Base-by-base conservation (phyloP, 1,284 basidiomycete genomes). In the Singerocomus rubriflavus region DNA sequence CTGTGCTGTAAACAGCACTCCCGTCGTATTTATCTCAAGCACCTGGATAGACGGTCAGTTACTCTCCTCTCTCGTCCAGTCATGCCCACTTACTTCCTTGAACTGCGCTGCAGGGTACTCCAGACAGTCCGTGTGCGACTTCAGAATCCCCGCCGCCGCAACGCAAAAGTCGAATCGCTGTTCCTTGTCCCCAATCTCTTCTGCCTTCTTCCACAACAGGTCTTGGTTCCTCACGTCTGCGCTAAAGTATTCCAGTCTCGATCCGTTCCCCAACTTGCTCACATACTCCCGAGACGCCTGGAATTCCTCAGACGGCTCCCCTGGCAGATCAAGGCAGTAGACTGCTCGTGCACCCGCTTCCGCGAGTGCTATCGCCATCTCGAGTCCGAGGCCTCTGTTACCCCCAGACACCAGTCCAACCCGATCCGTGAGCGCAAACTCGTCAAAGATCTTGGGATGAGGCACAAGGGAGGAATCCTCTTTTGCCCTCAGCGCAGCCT, bases 311-410 rank as follows among this genome's bases (percentile, higher is more conserved):
- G 81, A 81, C 0, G 91, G 85, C 44, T 72, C 68, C 44, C 72
- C 60, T 5, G 87, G 80, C 6, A 92, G 71, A 67, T 94, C 91
- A 32, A 92, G 68, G 61, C 86, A 90, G 65, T 90, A 88, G 1
- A 93, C 81, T 2, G 72, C 81, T 14, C 85, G 76, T 4, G 89
- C 88, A 44, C 89, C 91, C 4, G 83, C 82, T 70, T 94, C 91
- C 36, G 82, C 78, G 34, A 91, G 71, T 5, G 85, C 81, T 50
- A 91, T 74, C 29, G 88, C 88, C 80, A 90, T 86, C 69, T 91
- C 88, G 36, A 93, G 78, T 4, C 91, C 91, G 10, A 93, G 77
- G 2, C 91, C 91, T 43, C 91, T 78, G 59, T 88, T 89, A 3
- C 77, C 91, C 11, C 89, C 89, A 0, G 89, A 88, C 38, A 92